These are phyloP conservation scores for Claviceps humidiphila DNA, from an alignment of 2,329 filamentous ascomycete species.

Conservation along the genomic window DNA sequence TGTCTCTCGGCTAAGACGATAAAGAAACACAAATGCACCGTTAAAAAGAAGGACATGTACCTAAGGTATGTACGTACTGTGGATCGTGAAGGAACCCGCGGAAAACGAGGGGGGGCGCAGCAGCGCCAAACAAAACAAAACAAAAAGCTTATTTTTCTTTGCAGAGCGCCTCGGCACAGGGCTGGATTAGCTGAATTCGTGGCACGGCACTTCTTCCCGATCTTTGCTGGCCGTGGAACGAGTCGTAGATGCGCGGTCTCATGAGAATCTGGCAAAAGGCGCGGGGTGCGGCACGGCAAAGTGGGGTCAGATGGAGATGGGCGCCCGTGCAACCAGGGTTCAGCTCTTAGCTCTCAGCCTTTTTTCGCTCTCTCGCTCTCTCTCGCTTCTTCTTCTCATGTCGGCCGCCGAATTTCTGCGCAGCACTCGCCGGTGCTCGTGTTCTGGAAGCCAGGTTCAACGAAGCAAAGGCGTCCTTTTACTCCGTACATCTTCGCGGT, in stretches of 20 bases:
- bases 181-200: no score
- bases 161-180: neutral
- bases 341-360: neutral
- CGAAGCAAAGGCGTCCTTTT: neutral
- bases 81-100: no score
- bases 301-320: neutral
- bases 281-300: neutral
- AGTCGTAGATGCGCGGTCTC: neutral
- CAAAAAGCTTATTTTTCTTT: neutral
- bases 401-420: neutral
- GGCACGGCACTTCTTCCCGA: no score
- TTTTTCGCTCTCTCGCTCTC: neutral
- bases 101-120: no score
- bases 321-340: neutral
- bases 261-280: neutral
- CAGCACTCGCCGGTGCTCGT: neutral
- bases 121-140: neutral
- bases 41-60: neutral
- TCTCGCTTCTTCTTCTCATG: no score
- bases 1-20: neutral
- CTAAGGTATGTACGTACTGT: no score
- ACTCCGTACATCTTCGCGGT: neutral
- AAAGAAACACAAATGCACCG: neutral
- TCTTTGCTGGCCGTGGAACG: neutral
- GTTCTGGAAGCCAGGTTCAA: slow-evolving; percentile 2